Conservation (phyloP, 2,329 filamentous ascomycete species). For the Neonectria sp. region DNA sequence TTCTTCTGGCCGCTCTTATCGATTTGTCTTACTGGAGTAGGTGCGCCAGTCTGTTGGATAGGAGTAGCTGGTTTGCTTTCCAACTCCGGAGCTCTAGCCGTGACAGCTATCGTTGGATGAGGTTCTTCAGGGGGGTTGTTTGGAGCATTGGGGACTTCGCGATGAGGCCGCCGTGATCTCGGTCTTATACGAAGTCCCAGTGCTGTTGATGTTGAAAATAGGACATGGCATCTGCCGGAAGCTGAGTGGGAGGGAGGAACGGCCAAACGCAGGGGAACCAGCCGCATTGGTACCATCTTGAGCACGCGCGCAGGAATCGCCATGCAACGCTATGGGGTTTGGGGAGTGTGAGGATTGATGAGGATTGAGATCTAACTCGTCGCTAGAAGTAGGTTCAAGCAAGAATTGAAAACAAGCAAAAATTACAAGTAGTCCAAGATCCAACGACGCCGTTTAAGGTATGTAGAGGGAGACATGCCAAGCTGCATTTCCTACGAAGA, state of each 20-base stretch:
- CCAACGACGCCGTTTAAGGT: background rate
- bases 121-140: background rate
- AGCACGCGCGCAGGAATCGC: background rate
- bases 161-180: background rate
- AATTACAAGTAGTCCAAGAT: background rate
- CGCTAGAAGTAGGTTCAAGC: background rate
- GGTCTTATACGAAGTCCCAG: constrained; percentile 6
- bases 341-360: background rate
- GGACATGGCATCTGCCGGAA: background rate
- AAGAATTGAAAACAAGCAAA: background rate
- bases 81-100: background rate
- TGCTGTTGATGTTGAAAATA: constrained; percentile 25
- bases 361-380: too few species aligned
- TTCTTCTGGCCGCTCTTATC: constrained; percentile 6
- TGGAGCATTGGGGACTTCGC: background rate
- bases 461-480: background rate
- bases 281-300: constrained; percentile 21
- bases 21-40: background rate
- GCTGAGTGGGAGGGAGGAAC: background rate
- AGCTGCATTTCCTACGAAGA: background rate
- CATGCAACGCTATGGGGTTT: background rate
- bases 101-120: background rate
- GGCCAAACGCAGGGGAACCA: background rate
- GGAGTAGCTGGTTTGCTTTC: background rate
- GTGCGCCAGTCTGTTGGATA: background rate